phyloP scores from a whole-genome alignment of 2,329 filamentous ascomycete genomes.

The Apiospora arundinis region DNA sequence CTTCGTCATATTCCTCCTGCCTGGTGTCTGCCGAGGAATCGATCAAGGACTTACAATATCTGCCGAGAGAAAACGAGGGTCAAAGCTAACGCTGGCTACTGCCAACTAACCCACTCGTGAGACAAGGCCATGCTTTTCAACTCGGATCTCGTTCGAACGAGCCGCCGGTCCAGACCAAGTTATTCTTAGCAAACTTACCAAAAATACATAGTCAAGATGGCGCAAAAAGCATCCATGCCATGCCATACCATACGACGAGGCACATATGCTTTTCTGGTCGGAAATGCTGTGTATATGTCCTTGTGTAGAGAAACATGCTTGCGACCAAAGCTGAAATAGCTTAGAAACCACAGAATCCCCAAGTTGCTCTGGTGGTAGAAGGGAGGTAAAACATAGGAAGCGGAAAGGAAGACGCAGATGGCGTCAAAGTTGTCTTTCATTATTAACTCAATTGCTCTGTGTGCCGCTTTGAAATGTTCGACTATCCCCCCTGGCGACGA shows the following conservation, averaged over 20 bases:
- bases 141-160: neutral
- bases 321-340: neutral
- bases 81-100: neutral
- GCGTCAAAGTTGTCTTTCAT: slow-evolving; percentile 5
- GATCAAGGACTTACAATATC: neutral
- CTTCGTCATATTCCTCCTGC: neutral
- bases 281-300: neutral
- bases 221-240: neutral
- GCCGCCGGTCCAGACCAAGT: neutral
- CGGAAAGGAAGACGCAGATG: neutral
- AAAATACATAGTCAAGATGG: neutral
- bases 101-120: neutral
- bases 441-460: neutral
- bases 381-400: neutral
- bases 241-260: neutral
- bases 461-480: neutral
- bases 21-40: no score
- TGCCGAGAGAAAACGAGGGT: neutral
- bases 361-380: neutral
- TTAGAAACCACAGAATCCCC: neutral
- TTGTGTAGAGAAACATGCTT: neutral
- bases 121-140: neutral
- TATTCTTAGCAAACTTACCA: slow-evolving; percentile 2
- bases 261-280: neutral
- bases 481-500: neutral